Evolutionary conservation across 148 eudicot species (phyloP), one percentile per base, ranked within the genome.

Genomic region (Fagopyrum homotropicum): DNA sequence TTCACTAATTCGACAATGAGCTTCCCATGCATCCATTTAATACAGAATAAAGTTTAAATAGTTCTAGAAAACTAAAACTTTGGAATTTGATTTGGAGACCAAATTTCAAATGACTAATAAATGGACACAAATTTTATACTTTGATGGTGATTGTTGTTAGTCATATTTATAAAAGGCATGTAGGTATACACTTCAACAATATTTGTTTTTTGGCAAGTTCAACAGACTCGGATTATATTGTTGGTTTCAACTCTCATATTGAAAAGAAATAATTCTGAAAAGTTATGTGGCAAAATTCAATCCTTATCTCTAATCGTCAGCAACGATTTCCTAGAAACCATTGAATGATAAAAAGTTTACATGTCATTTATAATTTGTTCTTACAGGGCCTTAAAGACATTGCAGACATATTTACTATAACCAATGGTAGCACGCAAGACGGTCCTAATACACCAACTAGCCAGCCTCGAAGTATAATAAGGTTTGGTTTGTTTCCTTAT

Each of bases 321-420:
- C 30, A 63, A 29, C 1, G n/a, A 57, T 63, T 30, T n/a, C 29
- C 66, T n/a, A 60, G 14, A 60, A 60, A 70, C 6, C 22, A 16
- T 70, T 45, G 40, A 35, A 9, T 7, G 6, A 45, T 68, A 7
- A 68, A 35, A 16, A 11, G 4, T 69, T 40, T n/a, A 35, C 7
- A 35, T 5, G 26, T 6, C 26, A 70, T 45, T n/a, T n/a, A 22
- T 70, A 19, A 15, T n/a, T 11, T 70, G 46, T 48, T 16, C 15
- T 51, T 84, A 51, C 81, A 85, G 86, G 90, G 88, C 45, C 87
- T 86, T 54, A 80, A 78, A 76, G 90, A 81, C 56, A 72, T 87
- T 55, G 73, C 79, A 26, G 87, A 75, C 52, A 69, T 77, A 45
- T 64, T 82, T 29, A 68, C 76, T 51, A 73, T 85, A 26, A 79